Conservation (phyloP, 2,329 filamentous ascomycete genomes). For the Mollisia scopiformis region DNA sequence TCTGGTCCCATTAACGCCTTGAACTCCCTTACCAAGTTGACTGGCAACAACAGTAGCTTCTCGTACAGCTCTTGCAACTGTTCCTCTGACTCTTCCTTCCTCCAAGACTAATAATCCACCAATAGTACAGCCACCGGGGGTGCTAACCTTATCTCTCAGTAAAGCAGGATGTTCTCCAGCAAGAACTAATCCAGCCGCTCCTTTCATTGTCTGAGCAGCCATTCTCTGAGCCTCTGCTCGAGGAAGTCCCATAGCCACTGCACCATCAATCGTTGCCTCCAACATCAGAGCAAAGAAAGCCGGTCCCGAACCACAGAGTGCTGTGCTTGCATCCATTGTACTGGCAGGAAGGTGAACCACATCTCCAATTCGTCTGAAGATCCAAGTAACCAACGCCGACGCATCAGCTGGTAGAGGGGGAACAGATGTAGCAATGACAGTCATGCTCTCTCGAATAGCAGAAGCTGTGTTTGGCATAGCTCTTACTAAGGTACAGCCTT, state of each 20-base stretch:
- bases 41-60: constrained; percentile 73
- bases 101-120: constrained; percentile 74
- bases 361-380: constrained; percentile 75
- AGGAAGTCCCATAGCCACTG: constrained; percentile 77
- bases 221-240: constrained; percentile 73
- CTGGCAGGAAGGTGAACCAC: constrained; percentile 68
- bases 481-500: constrained; percentile 65
- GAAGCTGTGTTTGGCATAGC: constrained; percentile 87
- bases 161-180: constrained; percentile 75
- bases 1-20: constrained; percentile 52
- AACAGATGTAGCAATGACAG: constrained; percentile 68
- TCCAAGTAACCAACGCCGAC: constrained; percentile 68
- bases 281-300: constrained; percentile 78
- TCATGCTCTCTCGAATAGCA: constrained; percentile 81
- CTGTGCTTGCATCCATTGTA: constrained; percentile 74
- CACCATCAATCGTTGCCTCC: constrained; percentile 76
- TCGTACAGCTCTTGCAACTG: constrained; percentile 68
- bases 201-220: constrained; percentile 79
- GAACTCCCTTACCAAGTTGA: constrained; percentile 57
- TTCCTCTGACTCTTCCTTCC: constrained; percentile 70
- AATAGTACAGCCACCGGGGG: constrained; percentile 78
- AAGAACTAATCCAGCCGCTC: constrained; percentile 70
- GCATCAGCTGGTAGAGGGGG: constrained; percentile 59
- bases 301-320: constrained; percentile 74
- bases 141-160: constrained; percentile 75